Evolutionary conservation across 345 rosid species (phyloP).

Genomic region (Eucalyptus urophylla): DNA sequence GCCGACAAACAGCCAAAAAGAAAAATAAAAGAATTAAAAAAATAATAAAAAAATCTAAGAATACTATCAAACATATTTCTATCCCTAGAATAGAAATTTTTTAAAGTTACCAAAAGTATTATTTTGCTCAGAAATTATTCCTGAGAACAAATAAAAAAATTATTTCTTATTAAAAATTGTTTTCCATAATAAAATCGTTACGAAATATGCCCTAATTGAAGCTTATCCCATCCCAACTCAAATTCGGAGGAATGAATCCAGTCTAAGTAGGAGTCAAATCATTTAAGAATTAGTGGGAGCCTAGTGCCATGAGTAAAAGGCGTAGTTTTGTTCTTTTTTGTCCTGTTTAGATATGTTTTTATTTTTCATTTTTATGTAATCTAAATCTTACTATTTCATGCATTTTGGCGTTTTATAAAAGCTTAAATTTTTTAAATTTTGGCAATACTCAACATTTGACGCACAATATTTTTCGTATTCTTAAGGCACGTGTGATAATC

Average conservation of each 20-base stretch:
- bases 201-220: fast-evolving
- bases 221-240: not conserved
- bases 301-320: not conserved
- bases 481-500: fast-evolving
- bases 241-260: fast-evolving
- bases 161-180: no score
- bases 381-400: not conserved
- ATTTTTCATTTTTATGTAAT: not conserved
- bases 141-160: no score
- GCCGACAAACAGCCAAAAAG: fast-evolving
- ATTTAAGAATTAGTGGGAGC: not conserved
- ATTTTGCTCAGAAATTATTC: no score
- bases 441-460: not conserved
- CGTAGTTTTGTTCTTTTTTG: not conserved
- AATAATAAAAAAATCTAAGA: no score
- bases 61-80: no score
- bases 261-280: not conserved
- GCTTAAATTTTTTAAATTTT: not conserved
- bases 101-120: no score
- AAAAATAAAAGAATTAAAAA: no score
- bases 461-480: not conserved
- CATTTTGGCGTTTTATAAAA: not conserved
- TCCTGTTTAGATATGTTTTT: not conserved
- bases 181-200: fast-evolving
- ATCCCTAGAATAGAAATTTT: fast-evolving